These are phyloP conservation scores for Leccinum pseudoinsigne DNA, from an alignment of 1,284 basidiomycete genomes.

Conservation along the genomic window DNA sequence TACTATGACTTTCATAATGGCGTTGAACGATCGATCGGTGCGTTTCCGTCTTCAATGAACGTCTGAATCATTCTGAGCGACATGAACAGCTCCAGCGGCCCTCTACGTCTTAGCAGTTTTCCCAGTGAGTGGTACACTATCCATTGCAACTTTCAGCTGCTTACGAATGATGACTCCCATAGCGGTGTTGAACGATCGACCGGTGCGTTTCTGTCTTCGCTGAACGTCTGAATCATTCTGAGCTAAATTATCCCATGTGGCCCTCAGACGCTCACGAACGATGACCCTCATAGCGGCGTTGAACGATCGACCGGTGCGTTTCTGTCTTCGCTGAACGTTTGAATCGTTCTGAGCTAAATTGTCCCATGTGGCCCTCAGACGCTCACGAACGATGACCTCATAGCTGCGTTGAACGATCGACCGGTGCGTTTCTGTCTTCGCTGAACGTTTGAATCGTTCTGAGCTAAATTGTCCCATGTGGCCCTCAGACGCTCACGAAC, in stretches of 20 bases:
- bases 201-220: not conserved
- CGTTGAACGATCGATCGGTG: not conserved
- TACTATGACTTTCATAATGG: not conserved
- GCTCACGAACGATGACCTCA: not conserved
- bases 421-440: too few species aligned
- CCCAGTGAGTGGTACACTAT: not conserved
- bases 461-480: not conserved
- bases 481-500: not conserved
- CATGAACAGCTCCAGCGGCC: not conserved
- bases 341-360: not conserved
- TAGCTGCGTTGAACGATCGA: not conserved
- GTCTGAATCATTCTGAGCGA: not conserved
- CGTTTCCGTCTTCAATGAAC: not conserved
- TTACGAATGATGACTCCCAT: not conserved
- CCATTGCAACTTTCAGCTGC: not conserved
- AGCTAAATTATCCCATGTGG: too few species aligned
- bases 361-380: too few species aligned
- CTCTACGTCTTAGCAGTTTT: not conserved
- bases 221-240: not conserved
- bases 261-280: not conserved
- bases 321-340: not conserved
- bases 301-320: not conserved
- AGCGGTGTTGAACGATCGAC: not conserved
- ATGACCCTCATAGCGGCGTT: not conserved
- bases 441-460: not conserved